Evolutionary conservation across 2,329 filamentous ascomycete genomes (phyloP), one percentile per base, ranked within the genome.

Genomic region (Cordyceps tenuipes): DNA sequence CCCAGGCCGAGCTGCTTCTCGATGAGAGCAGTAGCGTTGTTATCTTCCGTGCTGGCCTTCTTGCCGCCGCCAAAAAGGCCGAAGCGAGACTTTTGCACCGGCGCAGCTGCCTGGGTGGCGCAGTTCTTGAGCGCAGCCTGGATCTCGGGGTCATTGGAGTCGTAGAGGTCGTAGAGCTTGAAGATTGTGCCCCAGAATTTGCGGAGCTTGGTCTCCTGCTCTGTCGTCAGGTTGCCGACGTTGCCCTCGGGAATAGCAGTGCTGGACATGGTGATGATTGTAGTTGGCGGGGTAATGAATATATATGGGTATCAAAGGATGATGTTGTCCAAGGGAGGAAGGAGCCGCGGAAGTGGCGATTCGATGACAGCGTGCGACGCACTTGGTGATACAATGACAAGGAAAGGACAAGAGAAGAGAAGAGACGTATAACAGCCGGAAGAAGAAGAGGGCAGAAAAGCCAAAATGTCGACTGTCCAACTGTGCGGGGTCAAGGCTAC

Each of bases 61-160:
- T 61, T 61, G 68, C 79, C 82, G 62, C 80, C 77, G 64, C 82
- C 79, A 69, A 91, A 91, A 12, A 91, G 72, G 36, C 79, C 78
- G 61, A 88, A 76, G 57, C 84, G 81, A 71, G 86, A 86, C 74
- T 89, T 91, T 72, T 89, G 87, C 66, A 85, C 84, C 26, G 75
- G 67, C 29, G 65, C 63, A 39, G 70, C 63, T 55, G 68, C 66
- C n/a, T 72, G 67, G 29, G 74, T 73, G 39, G 66, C 66, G 9
- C 62, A 62, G 36, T 66, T 64, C 19, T 67, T 64, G 7, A 56
- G 62, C 21, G 66, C 65, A 10, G 64, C 64, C 49, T 67, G 59
- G 44, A 61, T 23, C 47, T 56, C 70, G 17, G 68, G 61, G 34
- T 71, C 51, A 52, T 68, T 59, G 57, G 59, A 61, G n/a, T 57